Evolutionary conservation across 78 protist genomes (phyloP).

Genomic region (Dictyostelium intermedium): DNA sequence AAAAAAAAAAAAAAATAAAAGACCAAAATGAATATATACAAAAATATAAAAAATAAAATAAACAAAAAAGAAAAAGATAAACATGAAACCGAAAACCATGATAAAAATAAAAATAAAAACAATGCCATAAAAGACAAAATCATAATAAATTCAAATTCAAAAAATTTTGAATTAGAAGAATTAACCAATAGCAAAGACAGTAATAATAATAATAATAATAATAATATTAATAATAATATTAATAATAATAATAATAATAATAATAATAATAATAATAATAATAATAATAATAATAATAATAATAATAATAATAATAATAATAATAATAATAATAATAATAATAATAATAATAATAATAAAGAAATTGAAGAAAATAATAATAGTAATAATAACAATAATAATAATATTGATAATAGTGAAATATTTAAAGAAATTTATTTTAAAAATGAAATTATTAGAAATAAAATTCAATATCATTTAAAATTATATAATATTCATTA

Average conservation of each 20-base stretch:
- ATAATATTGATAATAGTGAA: not conserved
- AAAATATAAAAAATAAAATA: not conserved
- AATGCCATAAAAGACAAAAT: not conserved
- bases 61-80: not conserved
- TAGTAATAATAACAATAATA: not conserved
- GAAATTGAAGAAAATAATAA: not conserved
- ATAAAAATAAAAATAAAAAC: not conserved
- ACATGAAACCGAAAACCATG: not conserved
- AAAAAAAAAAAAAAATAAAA: no score
- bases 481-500: not conserved
- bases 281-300: no score
- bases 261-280: no score
- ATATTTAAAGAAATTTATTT: not conserved
- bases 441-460: not conserved
- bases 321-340: no score
- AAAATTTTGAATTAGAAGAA: not conserved
- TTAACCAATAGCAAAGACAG: not conserved
- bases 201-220: no score
- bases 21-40: not conserved
- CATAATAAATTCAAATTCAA: not conserved
- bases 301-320: no score
- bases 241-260: no score
- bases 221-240: no score
- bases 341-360: not conserved
- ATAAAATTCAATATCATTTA: not conserved